A percentile compares a stretch with the other conserved stretches of the same genome.
phyloP scores from a whole-genome alignment of 352 stramenopile genomes.

The Phytophthora citricola region DNA sequence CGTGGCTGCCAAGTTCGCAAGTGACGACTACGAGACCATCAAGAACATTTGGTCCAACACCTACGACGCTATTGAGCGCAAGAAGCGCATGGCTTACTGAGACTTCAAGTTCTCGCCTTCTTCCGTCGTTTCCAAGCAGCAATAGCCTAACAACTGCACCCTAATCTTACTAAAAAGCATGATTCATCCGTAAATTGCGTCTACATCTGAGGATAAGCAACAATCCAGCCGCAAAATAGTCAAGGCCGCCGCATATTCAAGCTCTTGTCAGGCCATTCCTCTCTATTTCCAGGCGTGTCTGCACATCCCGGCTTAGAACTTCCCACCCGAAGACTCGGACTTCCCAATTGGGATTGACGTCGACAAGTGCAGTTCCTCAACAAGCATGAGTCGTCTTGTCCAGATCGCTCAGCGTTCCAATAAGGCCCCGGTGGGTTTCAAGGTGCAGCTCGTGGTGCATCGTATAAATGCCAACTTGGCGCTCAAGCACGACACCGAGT shows the following conservation, averaged over 20 bases:
- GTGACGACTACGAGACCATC: conserved; percentile 82
- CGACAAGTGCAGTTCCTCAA: conserved; percentile 9
- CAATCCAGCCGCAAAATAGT: conserved; percentile 34
- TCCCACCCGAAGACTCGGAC: conserved; percentile 10
- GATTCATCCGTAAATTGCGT: neutral
- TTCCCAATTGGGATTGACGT: conserved; percentile 32
- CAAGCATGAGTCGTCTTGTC: conserved; percentile 68
- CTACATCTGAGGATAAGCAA: neutral
- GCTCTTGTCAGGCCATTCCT: conserved; percentile 16
- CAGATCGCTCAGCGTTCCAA: conserved; percentile 68
- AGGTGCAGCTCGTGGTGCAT: conserved; percentile 76
- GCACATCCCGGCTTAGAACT: conserved; percentile 16
- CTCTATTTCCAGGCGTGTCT: conserved; percentile 24
- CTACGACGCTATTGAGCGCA: conserved; percentile 83
- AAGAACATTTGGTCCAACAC: conserved; percentile 86
- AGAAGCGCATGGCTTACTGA: conserved; percentile 73
- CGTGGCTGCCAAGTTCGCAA: conserved; percentile 84
- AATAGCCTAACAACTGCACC: conserved; percentile 4
- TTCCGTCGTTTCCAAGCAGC: conserved; percentile 18
- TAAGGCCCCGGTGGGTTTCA: conserved; percentile 68
- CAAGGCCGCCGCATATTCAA: neutral
- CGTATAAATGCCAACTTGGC: conserved; percentile 63
- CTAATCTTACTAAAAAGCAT: conserved; percentile 6
- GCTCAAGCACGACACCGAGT: conserved; percentile 55
- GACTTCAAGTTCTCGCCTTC: neutral